A percentile compares a stretch with the other conserved stretches of the same genome.
These are phyloP conservation scores for Papiliotrema fonsecae DNA, from an alignment of 1,284 basidiomycete genomes.

Conservation along the genomic window DNA sequence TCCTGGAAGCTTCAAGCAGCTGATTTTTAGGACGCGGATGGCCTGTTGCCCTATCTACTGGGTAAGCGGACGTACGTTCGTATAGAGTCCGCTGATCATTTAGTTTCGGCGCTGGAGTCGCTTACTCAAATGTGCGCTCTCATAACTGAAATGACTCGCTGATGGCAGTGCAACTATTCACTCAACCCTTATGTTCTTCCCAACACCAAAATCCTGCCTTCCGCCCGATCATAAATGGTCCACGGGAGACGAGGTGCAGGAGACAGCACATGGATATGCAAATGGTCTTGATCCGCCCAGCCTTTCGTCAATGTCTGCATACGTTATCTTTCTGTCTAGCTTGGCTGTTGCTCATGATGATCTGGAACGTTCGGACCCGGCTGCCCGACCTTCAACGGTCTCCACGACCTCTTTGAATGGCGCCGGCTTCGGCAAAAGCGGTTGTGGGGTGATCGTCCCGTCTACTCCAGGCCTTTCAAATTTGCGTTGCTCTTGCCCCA, in stretches of 20 bases:
- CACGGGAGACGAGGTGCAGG: neutral
- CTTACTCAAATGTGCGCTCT: conserved; percentile 58
- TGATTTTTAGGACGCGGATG: conserved; percentile 75
- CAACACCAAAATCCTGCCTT: conserved; percentile 71
- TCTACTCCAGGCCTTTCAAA: neutral
- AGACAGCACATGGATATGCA: neutral
- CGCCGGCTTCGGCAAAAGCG: neutral
- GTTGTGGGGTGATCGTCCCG: no score
- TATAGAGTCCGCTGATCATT: conserved; percentile 4
- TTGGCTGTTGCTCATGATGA: no score
- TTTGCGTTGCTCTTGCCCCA: conserved; percentile 1
- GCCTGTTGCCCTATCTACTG: conserved; percentile 89
- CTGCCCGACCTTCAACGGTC: neutral
- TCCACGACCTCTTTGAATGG: neutral
- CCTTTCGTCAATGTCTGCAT: no score
- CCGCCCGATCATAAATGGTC: conserved; percentile 15
- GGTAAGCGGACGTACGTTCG: conserved; percentile 60
- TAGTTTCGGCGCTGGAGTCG: conserved; percentile 60
- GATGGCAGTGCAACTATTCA: conserved; percentile 76
- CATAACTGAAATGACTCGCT: neutral
- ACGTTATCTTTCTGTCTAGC: no score
- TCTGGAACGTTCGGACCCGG: no score
- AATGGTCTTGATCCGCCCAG: no score
- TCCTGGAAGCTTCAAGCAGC: no score
- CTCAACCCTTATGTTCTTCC: conserved; percentile 93